phyloP scores from a whole-genome alignment of 2,329 filamentous ascomycete genomes.

The Botryotinia convoluta region DNA sequence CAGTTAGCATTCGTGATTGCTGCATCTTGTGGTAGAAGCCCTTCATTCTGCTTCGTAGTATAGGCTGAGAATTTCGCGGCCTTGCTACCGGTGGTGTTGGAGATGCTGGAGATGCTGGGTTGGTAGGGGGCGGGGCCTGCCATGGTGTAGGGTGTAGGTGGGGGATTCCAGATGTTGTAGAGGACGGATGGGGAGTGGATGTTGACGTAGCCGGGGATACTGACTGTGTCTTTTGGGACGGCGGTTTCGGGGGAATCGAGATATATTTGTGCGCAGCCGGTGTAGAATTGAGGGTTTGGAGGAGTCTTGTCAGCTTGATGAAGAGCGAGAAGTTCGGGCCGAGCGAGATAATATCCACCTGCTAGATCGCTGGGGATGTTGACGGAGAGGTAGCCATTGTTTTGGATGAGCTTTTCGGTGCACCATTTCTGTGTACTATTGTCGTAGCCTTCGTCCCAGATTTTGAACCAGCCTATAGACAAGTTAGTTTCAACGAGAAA shows the following conservation, averaged over 20 bases:
- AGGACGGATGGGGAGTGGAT: constrained; percentile 53
- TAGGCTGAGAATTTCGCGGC: constrained; percentile 21
- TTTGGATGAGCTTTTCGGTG: constrained; percentile 63
- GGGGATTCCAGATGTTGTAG: constrained; percentile 62
- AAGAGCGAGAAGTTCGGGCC: constrained; percentile 67
- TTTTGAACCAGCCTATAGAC: constrained; percentile 65
- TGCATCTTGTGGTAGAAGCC: constrained; percentile 54
- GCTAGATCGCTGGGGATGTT: constrained; percentile 59
- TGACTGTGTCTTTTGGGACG: constrained; percentile 53
- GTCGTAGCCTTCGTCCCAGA: constrained; percentile 69
- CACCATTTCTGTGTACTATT: constrained; percentile 59
- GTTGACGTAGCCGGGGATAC: constrained; percentile 65
- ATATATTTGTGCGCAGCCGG: constrained; percentile 69
- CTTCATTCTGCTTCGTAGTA: constrained; percentile 43
- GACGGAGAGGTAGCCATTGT: constrained; percentile 62
- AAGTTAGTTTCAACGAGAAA: neutral
- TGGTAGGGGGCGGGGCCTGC: constrained; percentile 51
- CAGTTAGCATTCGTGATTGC: constrained; percentile 69
- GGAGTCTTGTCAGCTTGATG: constrained; percentile 55
- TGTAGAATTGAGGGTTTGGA: constrained; percentile 69
- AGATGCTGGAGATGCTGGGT: constrained; percentile 18
- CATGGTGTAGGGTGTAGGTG: constrained; percentile 52
- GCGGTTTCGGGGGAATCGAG: constrained; percentile 50
- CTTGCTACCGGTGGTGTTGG: neutral
- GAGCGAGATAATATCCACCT: constrained; percentile 67